These are phyloP conservation scores for Linum tenue DNA, from an alignment of 345 rosid species.

Conservation along the genomic window DNA sequence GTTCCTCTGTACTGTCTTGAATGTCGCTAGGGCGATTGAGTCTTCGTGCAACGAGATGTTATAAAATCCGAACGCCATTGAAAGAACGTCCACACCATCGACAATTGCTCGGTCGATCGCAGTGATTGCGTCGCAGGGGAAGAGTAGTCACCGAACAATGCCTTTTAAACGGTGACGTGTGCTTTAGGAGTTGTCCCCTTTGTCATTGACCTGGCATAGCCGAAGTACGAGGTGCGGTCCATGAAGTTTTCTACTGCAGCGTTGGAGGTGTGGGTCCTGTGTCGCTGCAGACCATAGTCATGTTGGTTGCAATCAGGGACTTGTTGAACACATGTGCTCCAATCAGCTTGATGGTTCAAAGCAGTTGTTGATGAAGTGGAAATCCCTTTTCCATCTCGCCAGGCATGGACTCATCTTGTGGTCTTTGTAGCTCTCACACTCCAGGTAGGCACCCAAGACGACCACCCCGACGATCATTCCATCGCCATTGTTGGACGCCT, in stretches of 20 bases:
- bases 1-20: slow-evolving; percentile 34
- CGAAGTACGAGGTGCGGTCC: slow-evolving; percentile 30
- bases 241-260: slow-evolving; percentile 39
- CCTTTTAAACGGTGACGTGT: slow-evolving; percentile 45
- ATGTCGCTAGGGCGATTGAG: slow-evolving; percentile 44
- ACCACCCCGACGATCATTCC: background rate
- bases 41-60: slow-evolving; percentile 28
- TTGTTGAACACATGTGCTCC: background rate
- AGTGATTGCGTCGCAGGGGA: slow-evolving; percentile 31
- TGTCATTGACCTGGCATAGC: slow-evolving; percentile 43
- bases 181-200: slow-evolving; percentile 37
- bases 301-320: background rate
- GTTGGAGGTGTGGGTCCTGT: slow-evolving; percentile 49
- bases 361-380: background rate
- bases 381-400: background rate
- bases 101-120: slow-evolving; percentile 44
- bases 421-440: background rate
- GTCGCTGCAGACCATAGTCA: slow-evolving; percentile 42
- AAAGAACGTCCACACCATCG: slow-evolving; percentile 47
- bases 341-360: background rate
- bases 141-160: slow-evolving; percentile 30
- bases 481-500: background rate
- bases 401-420: background rate
- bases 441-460: background rate
- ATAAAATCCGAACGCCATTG: slow-evolving; percentile 34